Evolutionary conservation across 352 stramenopile genomes (phyloP), one percentile per base, ranked within the genome.

Genomic region (Globisporangium rhizosaccharum): DNA sequence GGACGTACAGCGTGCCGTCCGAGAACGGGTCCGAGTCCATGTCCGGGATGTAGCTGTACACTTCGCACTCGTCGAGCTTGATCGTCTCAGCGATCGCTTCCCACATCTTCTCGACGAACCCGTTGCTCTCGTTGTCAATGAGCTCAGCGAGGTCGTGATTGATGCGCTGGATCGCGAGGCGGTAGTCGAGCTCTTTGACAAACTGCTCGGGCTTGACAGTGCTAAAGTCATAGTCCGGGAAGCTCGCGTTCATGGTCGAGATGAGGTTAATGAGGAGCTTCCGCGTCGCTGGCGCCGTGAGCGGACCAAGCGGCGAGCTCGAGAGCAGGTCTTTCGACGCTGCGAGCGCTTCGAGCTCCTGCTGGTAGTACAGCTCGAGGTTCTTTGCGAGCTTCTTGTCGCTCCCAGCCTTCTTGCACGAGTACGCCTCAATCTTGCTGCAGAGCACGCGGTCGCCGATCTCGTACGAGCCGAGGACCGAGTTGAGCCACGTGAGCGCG

Each of bases 81-180:
- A 97, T 94, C 14, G 75, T 84, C 55, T 93, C 82, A 9, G 87
- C 71, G 52, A 96, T 82, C 14, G 70, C 73, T 67, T 99, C 97
- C 75, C 98, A 96, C 63, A 99, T 87, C 59, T 98, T 98, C 74
- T 99, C 97, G 44, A 99, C 88, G 71, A 99, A 99, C 12, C 98
- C 92, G 52, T 94, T 97, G 39, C 84, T 94, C 76, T 99, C 97
- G 59, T 98, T 97, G 66, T 99, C 98, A 48, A 98, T 63, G 26
- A 94, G 71, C 61, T 96, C 88, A 8, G 80, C 81, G 58, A 96
- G 70, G 66, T 96, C 71, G 58, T 90, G 82, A 74, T 96, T 96
- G 61, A 97, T 88, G 50, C 75, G 72, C 54, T 96, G 90, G 50
- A 96, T 67, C 2, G 92, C 85, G 75, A 90, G 81, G 59, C 84